Percentiles rank a stretch among this genome's conserved stretches.
These are phyloP conservation scores for Tilletia walkeri DNA, from an alignment of 1,284 basidiomycete genomes.

Conservation along the genomic window DNA sequence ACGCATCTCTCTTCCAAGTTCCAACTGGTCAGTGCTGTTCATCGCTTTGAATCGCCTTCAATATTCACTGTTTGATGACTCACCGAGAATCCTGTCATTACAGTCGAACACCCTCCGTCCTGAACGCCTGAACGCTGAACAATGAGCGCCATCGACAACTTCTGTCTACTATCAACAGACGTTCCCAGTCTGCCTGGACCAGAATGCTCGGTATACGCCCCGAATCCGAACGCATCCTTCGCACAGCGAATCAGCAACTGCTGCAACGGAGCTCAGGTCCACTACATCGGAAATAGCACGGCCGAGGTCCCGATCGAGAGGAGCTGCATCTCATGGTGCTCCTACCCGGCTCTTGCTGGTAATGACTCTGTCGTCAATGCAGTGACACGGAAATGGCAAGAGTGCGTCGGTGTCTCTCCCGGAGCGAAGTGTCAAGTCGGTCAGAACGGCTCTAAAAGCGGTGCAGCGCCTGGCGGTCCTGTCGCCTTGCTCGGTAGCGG, in stretches of 20 bases:
- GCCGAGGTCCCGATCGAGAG: background rate
- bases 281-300: constrained; percentile 5
- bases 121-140: background rate
- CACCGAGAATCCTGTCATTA: too few relatives aligned
- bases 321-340: constrained; percentile 2
- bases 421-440: background rate
- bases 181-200: background rate
- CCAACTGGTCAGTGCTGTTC: too few relatives aligned
- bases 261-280: constrained; percentile 7
- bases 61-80: too few relatives aligned
- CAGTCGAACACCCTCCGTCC: too few relatives aligned
- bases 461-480: too few relatives aligned
- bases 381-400: background rate
- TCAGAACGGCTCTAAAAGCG: background rate
- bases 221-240: background rate
- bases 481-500: too few relatives aligned
- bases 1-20: too few relatives aligned
- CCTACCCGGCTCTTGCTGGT: background rate
- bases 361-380: background rate
- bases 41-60: too few relatives aligned
- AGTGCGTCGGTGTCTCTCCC: background rate
- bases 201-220: background rate
- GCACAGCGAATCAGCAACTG: background rate
- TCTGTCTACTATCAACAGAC: background rate
- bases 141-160: background rate